Evolutionary conservation across 2,329 filamentous ascomycete genomes (phyloP).

Genomic region (Reticulascus tulasneorum): DNA sequence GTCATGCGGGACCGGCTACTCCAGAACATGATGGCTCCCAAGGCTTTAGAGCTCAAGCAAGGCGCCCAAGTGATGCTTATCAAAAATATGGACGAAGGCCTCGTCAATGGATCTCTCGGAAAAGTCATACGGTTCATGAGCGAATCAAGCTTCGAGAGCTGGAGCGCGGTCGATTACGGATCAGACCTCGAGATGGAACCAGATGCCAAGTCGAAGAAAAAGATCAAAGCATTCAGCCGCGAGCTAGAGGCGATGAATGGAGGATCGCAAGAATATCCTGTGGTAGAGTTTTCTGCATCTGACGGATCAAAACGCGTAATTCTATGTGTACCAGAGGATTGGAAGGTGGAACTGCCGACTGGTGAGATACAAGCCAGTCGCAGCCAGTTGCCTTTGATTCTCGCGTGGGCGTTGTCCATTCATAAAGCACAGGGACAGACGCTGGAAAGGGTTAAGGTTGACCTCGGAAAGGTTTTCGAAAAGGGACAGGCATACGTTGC

Average conservation of each 20-base stretch:
- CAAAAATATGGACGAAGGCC: conserved; percentile 91
- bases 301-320: conserved; percentile 75
- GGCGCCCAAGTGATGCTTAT: conserved; percentile 99
- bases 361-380: conserved; percentile 90
- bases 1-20: conserved; percentile 72
- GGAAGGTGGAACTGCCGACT: conserved; percentile 96
- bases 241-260: conserved; percentile 37
- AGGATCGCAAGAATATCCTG: conserved; percentile 58
- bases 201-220: conserved; percentile 48
- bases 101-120: conserved; percentile 93
- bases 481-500: conserved; percentile 98
- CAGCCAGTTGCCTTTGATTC: conserved; percentile 77
- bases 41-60: conserved; percentile 74
- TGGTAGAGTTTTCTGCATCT: conserved; percentile 77
- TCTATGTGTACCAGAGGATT: conserved; percentile 81
- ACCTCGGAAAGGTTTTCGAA: conserved; percentile 88
- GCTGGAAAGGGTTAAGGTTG: conserved; percentile 87
- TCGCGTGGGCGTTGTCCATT: conserved; percentile 95
- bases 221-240: conserved; percentile 48
- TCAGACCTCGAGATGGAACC: conserved; percentile 37
- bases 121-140: conserved; percentile 76
- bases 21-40: conserved; percentile 89
- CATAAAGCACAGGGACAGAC: conserved; percentile 98
- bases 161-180: conserved; percentile 27
- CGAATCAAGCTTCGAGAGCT: conserved; percentile 34